phyloP scores from a whole-genome alignment of 768 basidiomycete species.

The Tulasnella sp. region DNA sequence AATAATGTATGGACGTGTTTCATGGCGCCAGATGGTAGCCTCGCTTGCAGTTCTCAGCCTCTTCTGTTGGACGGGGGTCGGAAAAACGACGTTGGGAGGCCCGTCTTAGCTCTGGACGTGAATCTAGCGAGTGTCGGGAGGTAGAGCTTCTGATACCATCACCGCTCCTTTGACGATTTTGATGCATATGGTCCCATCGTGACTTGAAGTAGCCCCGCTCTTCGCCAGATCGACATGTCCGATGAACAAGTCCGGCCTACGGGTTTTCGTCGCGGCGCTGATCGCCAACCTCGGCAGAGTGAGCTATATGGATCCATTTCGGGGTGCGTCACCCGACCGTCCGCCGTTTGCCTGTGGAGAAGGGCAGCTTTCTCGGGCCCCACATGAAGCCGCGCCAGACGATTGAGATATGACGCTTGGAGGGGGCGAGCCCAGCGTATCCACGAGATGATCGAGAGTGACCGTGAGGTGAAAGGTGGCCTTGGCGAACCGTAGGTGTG shows the following conservation, averaged over 20 bases:
- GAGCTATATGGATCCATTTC: conserved; percentile 43
- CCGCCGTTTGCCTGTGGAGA: conserved; percentile 33
- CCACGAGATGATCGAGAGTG: conserved; percentile 27
- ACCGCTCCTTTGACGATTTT: conserved; percentile 31
- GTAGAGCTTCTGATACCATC: neutral
- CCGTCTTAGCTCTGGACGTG: neutral
- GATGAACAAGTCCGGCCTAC: conserved; percentile 35
- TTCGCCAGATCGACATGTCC: conserved; percentile 55
- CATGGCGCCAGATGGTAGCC: conserved; percentile 28
- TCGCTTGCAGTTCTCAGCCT: neutral
- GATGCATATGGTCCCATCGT: conserved; percentile 88
- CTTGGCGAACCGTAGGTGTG: conserved; percentile 14
- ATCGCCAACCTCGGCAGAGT: conserved; percentile 47
- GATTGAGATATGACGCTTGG: neutral
- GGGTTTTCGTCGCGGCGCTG: conserved; percentile 32
- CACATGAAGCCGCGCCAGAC: conserved; percentile 29
- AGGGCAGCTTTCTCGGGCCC: conserved; percentile 37
- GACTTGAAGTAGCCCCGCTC: conserved; percentile 75
- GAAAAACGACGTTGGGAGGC: neutral
- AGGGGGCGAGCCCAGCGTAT: conserved; percentile 32
- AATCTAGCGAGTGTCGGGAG: neutral
- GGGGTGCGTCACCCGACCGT: neutral
- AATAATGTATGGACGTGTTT: conserved; percentile 38
- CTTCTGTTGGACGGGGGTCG: neutral
- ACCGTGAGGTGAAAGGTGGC: conserved; percentile 31